Conservation (phyloP, 139 green algal species). For the Picochlorum sp. region DNA sequence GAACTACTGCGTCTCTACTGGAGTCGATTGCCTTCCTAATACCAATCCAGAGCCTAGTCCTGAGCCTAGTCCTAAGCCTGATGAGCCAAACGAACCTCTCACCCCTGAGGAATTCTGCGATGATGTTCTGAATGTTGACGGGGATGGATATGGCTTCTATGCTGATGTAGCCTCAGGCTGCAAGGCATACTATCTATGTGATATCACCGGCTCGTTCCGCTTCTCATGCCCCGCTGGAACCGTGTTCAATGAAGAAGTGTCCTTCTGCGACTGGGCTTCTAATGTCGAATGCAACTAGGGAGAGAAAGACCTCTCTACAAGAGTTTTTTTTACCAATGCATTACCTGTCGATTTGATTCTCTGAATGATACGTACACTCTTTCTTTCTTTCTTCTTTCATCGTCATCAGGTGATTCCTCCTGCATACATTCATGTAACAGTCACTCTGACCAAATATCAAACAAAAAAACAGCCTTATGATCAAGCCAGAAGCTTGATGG, state of each 20-base stretch:
- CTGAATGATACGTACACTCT: too few species aligned
- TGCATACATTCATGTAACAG: too few species aligned
- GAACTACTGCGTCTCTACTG: too few species aligned
- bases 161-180: conserved; percentile 6
- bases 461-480: too few species aligned
- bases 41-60: neutral
- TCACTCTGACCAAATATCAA: too few species aligned
- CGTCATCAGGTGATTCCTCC: too few species aligned
- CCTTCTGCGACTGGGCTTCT: conserved; percentile 7
- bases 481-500: too few species aligned
- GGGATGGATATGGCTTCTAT: conserved; percentile 6
- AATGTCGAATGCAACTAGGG: conserved; percentile 12
- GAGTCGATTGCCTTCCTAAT: neutral
- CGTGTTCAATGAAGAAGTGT: conserved; percentile 15
- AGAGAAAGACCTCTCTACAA: too few species aligned
- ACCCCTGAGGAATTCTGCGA: neutral
- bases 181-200: conserved; percentile 3
- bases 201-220: conserved; percentile 1
- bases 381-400: too few species aligned
- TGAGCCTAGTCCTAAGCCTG: neutral
- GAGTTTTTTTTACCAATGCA: too few species aligned
- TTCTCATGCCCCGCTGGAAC: neutral
- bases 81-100: neutral
- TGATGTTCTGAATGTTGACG: neutral
- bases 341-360: too few species aligned